Percentiles rank a stretch among this genome's conserved stretches.
phyloP scores from a whole-genome alignment of 2,329 filamentous ascomycete species.

The Lasiodiplodia hormozganensis region DNA sequence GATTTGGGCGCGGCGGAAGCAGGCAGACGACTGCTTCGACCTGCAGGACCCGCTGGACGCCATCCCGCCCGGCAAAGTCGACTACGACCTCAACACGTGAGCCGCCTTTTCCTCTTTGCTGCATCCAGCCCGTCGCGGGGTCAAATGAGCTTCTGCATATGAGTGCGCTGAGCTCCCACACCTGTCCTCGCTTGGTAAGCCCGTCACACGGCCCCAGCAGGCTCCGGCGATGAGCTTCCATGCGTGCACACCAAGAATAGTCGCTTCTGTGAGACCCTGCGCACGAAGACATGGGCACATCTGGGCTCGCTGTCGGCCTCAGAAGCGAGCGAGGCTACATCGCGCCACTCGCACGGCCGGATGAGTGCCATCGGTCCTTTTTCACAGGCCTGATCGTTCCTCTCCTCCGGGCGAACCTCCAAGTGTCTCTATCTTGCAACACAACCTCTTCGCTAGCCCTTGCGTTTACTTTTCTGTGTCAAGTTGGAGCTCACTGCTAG shows the following conservation, averaged over 20 bases:
- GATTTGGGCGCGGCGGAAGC: slow-evolving; percentile 71
- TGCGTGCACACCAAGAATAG: background rate
- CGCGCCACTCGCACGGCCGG: slow-evolving; percentile 3
- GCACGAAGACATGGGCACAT: background rate
- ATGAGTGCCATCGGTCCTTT: background rate
- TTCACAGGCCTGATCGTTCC: background rate
- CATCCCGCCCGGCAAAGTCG: slow-evolving; percentile 74
- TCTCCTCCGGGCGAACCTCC: background rate
- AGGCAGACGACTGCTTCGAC: slow-evolving; percentile 55
- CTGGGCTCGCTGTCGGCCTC: background rate
- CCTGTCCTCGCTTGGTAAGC: slow-evolving; percentile 6
- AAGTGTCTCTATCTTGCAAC: background rate
- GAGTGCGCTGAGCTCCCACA: slow-evolving; percentile 1
- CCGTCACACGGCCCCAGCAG: background rate
- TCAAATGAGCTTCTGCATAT: slow-evolving; percentile 13
- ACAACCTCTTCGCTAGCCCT: background rate
- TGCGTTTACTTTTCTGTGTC: background rate
- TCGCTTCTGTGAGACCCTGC: slow-evolving; percentile 5
- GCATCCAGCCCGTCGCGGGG: background rate
- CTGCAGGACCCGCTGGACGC: slow-evolving; percentile 72
- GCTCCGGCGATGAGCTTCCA: slow-evolving; percentile 1
- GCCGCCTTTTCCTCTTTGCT: slow-evolving; percentile 32
- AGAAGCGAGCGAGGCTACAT: background rate
- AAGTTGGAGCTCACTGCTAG: background rate
- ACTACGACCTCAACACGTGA: slow-evolving; percentile 74